A percentile compares a stretch with the other conserved stretches of the same genome.
Conservation (phyloP, 371 early-diverging fungal genomes). For the Dichotomocladium elegans region DNA sequence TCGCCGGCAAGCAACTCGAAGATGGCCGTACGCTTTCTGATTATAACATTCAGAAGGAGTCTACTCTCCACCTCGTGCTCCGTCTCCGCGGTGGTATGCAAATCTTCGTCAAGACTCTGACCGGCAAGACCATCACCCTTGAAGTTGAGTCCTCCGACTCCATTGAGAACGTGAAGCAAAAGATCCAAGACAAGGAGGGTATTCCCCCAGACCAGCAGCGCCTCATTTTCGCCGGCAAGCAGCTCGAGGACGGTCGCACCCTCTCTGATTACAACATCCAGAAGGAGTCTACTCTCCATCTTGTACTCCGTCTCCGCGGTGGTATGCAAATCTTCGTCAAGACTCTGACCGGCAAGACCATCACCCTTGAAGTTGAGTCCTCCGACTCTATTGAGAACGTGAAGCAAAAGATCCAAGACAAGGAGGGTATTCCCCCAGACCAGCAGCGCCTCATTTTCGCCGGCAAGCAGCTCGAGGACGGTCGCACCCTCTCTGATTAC, state of each 20-base stretch:
- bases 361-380: conserved; percentile 90
- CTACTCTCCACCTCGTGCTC: conserved; percentile 88
- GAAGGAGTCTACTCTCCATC: conserved; percentile 85
- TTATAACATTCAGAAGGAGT: conserved; percentile 73
- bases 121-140: conserved; percentile 84
- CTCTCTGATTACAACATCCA: conserved; percentile 68
- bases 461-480: conserved; percentile 91
- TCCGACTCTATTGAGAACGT: conserved; percentile 88
- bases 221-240: conserved; percentile 98
- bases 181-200: conserved; percentile 96
- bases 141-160: conserved; percentile 82
- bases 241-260: conserved; percentile 94
- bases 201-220: conserved; percentile 99
- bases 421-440: conserved; percentile 94
- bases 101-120: conserved; percentile 75
- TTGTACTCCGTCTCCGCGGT: conserved; percentile 89
- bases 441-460: conserved; percentile 95
- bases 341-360: conserved; percentile 92
- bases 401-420: conserved; percentile 91
- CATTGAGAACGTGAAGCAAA: conserved; percentile 89
- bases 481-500: conserved; percentile 59
- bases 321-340: conserved; percentile 54
- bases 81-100: conserved; percentile 80
- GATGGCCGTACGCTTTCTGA: conserved; percentile 68
- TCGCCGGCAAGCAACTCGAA: conserved; percentile 93